These are phyloP conservation scores for Wolfiporia cocos DNA, from an alignment of 1,284 basidiomycete genomes.

Conservation along the genomic window DNA sequence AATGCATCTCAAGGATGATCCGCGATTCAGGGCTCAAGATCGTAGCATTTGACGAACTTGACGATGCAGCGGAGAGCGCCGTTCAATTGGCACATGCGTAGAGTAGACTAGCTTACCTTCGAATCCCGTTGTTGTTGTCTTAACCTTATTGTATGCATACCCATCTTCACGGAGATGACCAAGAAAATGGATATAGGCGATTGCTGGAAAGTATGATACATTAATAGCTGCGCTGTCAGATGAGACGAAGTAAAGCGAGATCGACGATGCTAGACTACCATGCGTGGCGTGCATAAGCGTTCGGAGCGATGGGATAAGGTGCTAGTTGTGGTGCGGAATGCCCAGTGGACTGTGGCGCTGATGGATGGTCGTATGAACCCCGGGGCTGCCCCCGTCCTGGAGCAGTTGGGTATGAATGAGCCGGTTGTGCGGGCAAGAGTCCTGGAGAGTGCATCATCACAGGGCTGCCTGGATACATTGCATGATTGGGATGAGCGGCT, in stretches of 20 bases:
- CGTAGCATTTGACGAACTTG: slow-evolving; percentile 81
- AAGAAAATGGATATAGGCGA: slow-evolving; percentile 7
- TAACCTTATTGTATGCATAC: no score
- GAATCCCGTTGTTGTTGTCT: no score
- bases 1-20: slow-evolving; percentile 83
- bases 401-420: slow-evolving; percentile 19
- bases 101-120: slow-evolving; percentile 6
- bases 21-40: slow-evolving; percentile 90
- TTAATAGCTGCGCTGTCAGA: slow-evolving; percentile 20
- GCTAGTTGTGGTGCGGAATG: slow-evolving; percentile 17
- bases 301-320: slow-evolving; percentile 19
- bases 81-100: slow-evolving; percentile 55
- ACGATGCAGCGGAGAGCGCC: slow-evolving; percentile 83
- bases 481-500: slow-evolving; percentile 37
- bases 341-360: slow-evolving; percentile 18
- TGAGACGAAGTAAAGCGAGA: slow-evolving; percentile 23
- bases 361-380: slow-evolving; percentile 11
- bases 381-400: slow-evolving; percentile 18
- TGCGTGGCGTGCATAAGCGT: slow-evolving; percentile 29
- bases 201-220: slow-evolving; percentile 18
- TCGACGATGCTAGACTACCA: slow-evolving; percentile 30
- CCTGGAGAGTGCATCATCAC: slow-evolving; percentile 53
- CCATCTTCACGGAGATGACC: no score
- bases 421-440: slow-evolving; percentile 19
- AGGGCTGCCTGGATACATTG: slow-evolving; percentile 63